A percentile compares a stretch with the other conserved stretches of the same genome.
phyloP scores from a whole-genome alignment of 441 rosid species.

The Gossypium davidsonii region DNA sequence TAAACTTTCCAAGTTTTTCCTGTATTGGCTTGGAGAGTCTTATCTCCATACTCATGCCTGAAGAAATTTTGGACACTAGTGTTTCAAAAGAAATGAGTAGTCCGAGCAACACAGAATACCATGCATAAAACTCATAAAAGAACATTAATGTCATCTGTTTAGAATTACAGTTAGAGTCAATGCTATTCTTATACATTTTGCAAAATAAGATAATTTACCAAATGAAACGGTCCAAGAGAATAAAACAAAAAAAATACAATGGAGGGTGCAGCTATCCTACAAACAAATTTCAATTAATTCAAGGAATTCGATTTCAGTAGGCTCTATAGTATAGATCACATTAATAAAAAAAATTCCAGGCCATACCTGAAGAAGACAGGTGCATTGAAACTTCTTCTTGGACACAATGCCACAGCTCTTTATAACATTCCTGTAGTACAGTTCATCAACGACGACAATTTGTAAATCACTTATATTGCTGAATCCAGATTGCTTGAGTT shows the following conservation, averaged over 20 bases:
- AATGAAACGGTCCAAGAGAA: background rate
- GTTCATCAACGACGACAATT: slow-evolving; percentile 57
- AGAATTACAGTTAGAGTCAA: background rate
- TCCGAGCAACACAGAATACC: background rate
- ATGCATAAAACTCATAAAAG: background rate
- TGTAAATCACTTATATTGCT: slow-evolving; percentile 45
- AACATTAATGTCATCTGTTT: background rate
- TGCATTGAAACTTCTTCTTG: slow-evolving; percentile 47
- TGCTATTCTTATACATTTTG: background rate
- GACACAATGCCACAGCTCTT: slow-evolving; percentile 42
- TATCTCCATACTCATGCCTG: background rate
- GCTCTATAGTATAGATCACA: background rate
- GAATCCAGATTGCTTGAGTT: slow-evolving; percentile 45
- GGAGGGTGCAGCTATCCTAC: background rate
- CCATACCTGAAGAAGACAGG: slow-evolving; percentile 73
- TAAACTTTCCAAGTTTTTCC: background rate
- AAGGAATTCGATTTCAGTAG: background rate
- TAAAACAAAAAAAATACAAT: background rate
- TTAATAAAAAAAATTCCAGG: background rate
- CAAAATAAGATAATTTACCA: background rate
- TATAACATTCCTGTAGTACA: slow-evolving; percentile 61
- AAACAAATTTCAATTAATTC: background rate
- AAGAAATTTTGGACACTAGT: background rate
- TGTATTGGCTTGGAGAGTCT: background rate
- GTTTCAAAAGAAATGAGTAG: background rate